A percentile compares a stretch with the other conserved stretches of the same genome.
Conservation (phyloP, 2,329 filamentous ascomycete genomes). For the Dothistroma septosporum region DNA sequence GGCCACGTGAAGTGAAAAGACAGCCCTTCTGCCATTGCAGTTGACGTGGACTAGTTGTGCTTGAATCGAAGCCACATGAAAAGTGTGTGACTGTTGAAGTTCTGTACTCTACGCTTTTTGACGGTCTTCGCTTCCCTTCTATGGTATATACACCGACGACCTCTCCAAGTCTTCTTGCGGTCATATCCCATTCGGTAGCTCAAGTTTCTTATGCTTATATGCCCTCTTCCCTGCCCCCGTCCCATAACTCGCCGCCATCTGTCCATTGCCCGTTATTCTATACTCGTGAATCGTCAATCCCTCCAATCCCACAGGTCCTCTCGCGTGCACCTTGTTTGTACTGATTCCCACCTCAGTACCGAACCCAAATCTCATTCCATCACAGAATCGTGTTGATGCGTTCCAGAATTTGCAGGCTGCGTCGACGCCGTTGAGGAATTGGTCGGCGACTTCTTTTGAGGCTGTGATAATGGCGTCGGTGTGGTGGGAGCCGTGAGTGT, state of each 20-base stretch:
- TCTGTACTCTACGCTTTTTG: too few relatives aligned
- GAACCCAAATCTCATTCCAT: conserved; percentile 96
- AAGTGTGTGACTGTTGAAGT: too few relatives aligned
- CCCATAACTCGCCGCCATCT: conserved; percentile 72
- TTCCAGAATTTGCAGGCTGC: conserved; percentile 97
- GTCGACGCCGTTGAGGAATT: conserved; percentile 81
- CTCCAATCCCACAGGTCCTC: conserved; percentile 89
- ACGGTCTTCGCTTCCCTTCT: too few relatives aligned
- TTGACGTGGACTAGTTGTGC: too few relatives aligned
- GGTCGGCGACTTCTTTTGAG: conserved; percentile 63
- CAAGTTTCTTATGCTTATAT: conserved; percentile 55
- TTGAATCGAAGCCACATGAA: too few relatives aligned
- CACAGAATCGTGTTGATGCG: conserved; percentile 86
- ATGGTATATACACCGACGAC: too few relatives aligned
- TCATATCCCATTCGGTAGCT: conserved; percentile 19
- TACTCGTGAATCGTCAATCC: conserved; percentile 98
- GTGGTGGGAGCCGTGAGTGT: conserved; percentile 85
- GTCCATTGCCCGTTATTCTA: conserved; percentile 76
- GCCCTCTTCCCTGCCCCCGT: conserved; percentile 46
- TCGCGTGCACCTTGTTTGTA: conserved; percentile 96
- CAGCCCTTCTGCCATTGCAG: too few relatives aligned
- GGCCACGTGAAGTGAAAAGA: too few relatives aligned
- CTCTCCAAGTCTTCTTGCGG: too few relatives aligned
- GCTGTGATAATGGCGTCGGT: conserved; percentile 86
- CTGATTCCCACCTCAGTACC: conserved; percentile 97